A percentile compares a stretch with the other conserved stretches of the same genome.
Conservation (phyloP, 257 asterid species). For the Salvia rosmarinus region DNA sequence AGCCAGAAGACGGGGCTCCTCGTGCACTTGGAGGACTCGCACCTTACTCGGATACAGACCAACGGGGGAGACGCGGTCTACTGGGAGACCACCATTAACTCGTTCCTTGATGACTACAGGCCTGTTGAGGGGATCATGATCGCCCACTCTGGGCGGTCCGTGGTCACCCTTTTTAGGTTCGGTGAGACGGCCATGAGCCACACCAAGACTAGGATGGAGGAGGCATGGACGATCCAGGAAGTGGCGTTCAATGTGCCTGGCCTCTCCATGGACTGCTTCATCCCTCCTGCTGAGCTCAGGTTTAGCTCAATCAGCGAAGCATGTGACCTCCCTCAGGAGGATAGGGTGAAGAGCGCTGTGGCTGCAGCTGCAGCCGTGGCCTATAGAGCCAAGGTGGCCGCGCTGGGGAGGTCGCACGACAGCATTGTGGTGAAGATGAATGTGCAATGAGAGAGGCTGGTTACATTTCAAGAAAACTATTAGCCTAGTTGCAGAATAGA, state of each 20-base stretch:
- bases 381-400: slow-evolving; percentile 54
- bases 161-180: slow-evolving; percentile 69
- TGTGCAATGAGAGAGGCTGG: slow-evolving; percentile 15
- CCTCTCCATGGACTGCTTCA: slow-evolving; percentile 68
- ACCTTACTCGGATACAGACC: slow-evolving; percentile 66
- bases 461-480: slow-evolving; percentile 7
- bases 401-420: slow-evolving; percentile 43
- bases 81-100: slow-evolving; percentile 76
- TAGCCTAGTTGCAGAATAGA: slow-evolving; percentile 40
- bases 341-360: slow-evolving; percentile 43
- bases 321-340: slow-evolving; percentile 58
- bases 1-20: slow-evolving; percentile 89
- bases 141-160: slow-evolving; percentile 74
- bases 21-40: slow-evolving; percentile 77
- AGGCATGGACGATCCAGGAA: slow-evolving; percentile 72
- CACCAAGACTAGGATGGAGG: slow-evolving; percentile 81
- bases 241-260: slow-evolving; percentile 72
- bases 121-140: slow-evolving; percentile 80
- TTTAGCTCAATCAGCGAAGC: slow-evolving; percentile 51
- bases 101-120: slow-evolving; percentile 68
- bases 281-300: slow-evolving; percentile 74
- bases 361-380: slow-evolving; percentile 57
- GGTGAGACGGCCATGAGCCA: slow-evolving; percentile 85
- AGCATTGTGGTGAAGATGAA: slow-evolving; percentile 51
- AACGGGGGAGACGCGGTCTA: slow-evolving; percentile 70